phyloP scores from a whole-genome alignment of 2,329 filamentous ascomycete genomes.

The Pseudogymnoascus sp. region DNA sequence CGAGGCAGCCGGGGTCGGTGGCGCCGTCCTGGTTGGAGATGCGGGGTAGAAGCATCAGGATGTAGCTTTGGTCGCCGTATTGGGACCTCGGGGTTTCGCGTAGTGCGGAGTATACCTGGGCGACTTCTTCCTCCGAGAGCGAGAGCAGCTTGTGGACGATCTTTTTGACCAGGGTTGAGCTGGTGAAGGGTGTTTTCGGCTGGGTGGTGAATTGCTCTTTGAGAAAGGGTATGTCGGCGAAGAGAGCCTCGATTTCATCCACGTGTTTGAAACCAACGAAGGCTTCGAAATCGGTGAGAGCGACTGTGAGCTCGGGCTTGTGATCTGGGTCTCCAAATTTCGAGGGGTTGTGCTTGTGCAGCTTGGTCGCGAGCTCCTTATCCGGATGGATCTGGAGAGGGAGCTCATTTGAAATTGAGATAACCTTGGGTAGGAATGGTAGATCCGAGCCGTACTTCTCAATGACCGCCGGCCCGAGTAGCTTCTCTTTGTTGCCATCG shows the following conservation, averaged over 20 bases:
- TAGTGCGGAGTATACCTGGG: conserved; percentile 43
- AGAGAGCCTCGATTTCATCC: conserved; percentile 46
- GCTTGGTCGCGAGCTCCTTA: conserved; percentile 53
- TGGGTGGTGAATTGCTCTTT: conserved; percentile 15
- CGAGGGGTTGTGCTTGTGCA: conserved; percentile 55
- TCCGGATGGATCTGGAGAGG: conserved; percentile 69
- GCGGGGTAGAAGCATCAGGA: conserved; percentile 55
- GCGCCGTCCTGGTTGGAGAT: conserved; percentile 56
- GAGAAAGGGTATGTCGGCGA: conserved; percentile 30
- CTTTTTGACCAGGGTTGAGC: conserved; percentile 48
- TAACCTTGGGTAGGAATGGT: conserved; percentile 66
- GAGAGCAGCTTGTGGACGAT: conserved; percentile 45
- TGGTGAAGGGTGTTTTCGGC: conserved; percentile 39
- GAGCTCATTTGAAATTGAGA: conserved; percentile 67
- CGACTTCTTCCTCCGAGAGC: conserved; percentile 43
- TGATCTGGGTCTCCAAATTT: conserved; percentile 66
- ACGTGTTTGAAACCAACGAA: conserved; percentile 69
- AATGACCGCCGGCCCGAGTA: conserved; percentile 54
- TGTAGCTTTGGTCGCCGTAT: conserved; percentile 45
- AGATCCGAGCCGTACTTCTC: conserved; percentile 56
- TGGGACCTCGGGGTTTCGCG: conserved; percentile 37
- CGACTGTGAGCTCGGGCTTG: conserved; percentile 72
- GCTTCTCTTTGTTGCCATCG: conserved; percentile 48
- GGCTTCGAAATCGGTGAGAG: conserved; percentile 62
- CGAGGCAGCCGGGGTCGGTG: conserved; percentile 56